These are phyloP conservation scores for Pythium utonaiense DNA, from an alignment of 352 stramenopile species.

Conservation along the genomic window DNA sequence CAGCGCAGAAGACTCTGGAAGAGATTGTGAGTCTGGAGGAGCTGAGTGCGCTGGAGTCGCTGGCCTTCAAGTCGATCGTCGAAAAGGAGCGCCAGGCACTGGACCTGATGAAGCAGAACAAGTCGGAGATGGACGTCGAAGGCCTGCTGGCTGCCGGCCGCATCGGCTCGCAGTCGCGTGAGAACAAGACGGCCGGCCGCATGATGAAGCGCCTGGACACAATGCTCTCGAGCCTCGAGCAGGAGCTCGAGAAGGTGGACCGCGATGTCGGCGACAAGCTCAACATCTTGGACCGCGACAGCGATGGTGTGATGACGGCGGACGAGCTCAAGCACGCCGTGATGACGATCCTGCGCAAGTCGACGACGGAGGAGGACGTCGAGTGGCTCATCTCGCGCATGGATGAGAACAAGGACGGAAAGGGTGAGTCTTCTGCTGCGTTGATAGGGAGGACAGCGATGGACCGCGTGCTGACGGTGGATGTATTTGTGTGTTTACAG, in stretches of 20 bases:
- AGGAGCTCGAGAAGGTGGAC: slow-evolving; percentile 94
- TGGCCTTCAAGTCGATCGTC: slow-evolving; percentile 85
- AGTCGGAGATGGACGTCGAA: slow-evolving; percentile 88
- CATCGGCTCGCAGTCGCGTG: slow-evolving; percentile 70
- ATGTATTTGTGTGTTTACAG: slow-evolving; percentile 39
- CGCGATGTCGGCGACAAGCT: slow-evolving; percentile 96
- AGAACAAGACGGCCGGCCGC: slow-evolving; percentile 87
- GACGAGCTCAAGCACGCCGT: slow-evolving; percentile 95
- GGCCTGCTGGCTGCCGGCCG: slow-evolving; percentile 70
- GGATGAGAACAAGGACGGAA: slow-evolving; percentile 89
- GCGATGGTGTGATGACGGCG: slow-evolving; percentile 92
- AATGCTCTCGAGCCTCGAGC: slow-evolving; percentile 94
- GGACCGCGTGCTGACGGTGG: slow-evolving; percentile 2
- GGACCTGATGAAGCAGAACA: slow-evolving; percentile 84
- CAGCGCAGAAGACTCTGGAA: slow-evolving; percentile 47
- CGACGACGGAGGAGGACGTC: slow-evolving; percentile 94
- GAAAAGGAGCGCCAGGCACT: slow-evolving; percentile 84
- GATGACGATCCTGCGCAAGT: slow-evolving; percentile 92
- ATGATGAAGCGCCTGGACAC: slow-evolving; percentile 92
- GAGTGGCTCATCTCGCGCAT: slow-evolving; percentile 93
- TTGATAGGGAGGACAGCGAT: not conserved
- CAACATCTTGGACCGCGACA: slow-evolving; percentile 97
- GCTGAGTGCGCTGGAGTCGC: slow-evolving; percentile 73
- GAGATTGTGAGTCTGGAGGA: slow-evolving; percentile 82
- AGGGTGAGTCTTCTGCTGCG: slow-evolving; percentile 52